Base-by-base conservation (phyloP, 129 eudicot genomes). In the Chrysanthemum lavandulifolium region DNA sequence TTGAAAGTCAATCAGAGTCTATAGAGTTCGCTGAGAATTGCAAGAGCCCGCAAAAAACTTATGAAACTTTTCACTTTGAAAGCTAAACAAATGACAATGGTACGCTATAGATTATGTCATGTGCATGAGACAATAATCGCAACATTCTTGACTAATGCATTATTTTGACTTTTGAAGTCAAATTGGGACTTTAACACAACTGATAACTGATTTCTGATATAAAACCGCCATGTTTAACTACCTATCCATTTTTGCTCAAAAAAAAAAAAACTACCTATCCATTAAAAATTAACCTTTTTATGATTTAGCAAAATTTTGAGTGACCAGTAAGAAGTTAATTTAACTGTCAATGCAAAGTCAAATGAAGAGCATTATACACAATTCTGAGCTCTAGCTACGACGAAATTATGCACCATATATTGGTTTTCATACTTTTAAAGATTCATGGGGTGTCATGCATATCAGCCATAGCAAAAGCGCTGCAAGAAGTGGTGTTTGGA, bases 91-190 rank as follows among this genome's bases (percentile, higher is more conserved):
- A 19, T 21, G 5, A 45, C 21, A 48, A 19, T 43, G 21, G 23
- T 40, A 58, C 49, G 47, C 9, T 25, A 9, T 58, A 7, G 47
- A 6, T 40, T 40, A 40, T 40, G 21, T 19, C 21, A 19, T 19
- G 47, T 6, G 47, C 10, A 40, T 7, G 1, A 40, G 10, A 40
- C 47, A 40, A 40, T 40, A 40, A 14, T 8, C 53, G 40, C 27
- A 55, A 13, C 1, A 27, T 50, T 12, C 25, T 64, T 51, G 25
- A 74, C 31, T 45, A 40, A 53, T 65, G 67, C 23, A 13, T 2
- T 21, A 29, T 49, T 67, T 76, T 67, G 54, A 76, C 70, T 49
- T 76, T 76, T 61, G 68, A 76, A 69, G 61, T 47, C 54, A 67
- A 75, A 45, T 48, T 21, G 18, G 68, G 31, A 75, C n/a, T 40